Percentiles rank a stretch among this genome's conserved stretches.
Evolutionary conservation across 495 filamentous ascomycete species (phyloP).

Genomic region (Achaetomiella virescens): DNA sequence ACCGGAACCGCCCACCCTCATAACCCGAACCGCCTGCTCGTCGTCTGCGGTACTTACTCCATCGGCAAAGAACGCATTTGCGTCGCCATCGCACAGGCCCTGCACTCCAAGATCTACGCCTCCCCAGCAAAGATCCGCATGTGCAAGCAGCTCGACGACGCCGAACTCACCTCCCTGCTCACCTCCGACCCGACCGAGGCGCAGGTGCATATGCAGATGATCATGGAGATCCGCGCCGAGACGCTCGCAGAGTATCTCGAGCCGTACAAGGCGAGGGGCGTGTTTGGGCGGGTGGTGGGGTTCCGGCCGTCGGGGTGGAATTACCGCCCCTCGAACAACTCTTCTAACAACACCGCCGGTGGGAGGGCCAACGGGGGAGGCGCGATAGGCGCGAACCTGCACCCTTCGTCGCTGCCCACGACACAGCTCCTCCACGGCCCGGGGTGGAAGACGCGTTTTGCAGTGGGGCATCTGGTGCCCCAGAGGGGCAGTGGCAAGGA

Average conservation of each 20-base stretch:
- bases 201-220: slow-evolving; percentile 94
- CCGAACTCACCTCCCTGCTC: slow-evolving; percentile 67
- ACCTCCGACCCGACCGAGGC: slow-evolving; percentile 76
- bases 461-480: slow-evolving; percentile 58
- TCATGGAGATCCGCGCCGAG: slow-evolving; percentile 84
- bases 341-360: not conserved
- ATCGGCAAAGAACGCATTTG: slow-evolving; percentile 98
- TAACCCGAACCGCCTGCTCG: slow-evolving; percentile 56
- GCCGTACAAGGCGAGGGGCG: slow-evolving; percentile 54
- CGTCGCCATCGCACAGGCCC: slow-evolving; percentile 79
- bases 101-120: slow-evolving; percentile 87
- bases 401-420: slow-evolving; percentile 32
- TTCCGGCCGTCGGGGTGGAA: slow-evolving; percentile 92
- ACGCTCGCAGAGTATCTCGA: slow-evolving; percentile 85
- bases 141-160: slow-evolving; percentile 78
- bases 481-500: slow-evolving; percentile 72
- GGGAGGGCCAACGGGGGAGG: not conserved
- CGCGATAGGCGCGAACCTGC: slow-evolving; percentile 23
- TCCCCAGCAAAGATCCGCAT: slow-evolving; percentile 73
- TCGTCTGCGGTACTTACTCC: slow-evolving; percentile 93
- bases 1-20: not conserved
- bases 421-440: slow-evolving; percentile 62
- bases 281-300: slow-evolving; percentile 78
- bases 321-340: slow-evolving; percentile 54
- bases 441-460: slow-evolving; percentile 68